Evolutionary conservation across 139 green algal genomes (phyloP), one percentile per base, ranked within the genome.

Genomic region (Protoeuglena noctilucae): DNA sequence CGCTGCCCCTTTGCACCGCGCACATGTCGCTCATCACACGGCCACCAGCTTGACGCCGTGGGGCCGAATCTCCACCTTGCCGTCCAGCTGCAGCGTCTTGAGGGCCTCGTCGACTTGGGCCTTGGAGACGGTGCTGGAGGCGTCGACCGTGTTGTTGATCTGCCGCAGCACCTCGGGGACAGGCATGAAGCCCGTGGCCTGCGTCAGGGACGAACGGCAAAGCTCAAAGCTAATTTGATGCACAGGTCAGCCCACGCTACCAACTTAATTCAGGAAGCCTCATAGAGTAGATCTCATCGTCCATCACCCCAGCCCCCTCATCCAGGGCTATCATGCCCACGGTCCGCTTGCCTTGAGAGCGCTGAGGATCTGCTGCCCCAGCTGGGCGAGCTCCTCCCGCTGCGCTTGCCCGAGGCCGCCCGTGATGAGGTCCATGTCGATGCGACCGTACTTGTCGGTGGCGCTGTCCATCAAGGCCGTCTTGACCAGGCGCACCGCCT

Each of bases 391-490:
- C 31, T 22, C 17, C 17, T 46, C 16, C 18, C 54, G 21, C 4
- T 7, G 24, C 18, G 21, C 28, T 16, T 26, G 51, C 12, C 40
- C 19, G 14, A 49, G 43, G 22, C 61, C 66, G 22, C 53, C 73
- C 23, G 52, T 56, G 48, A 83, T 73, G 12, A 68, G 46, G 56
- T 83, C 79, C 74, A 87, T 82, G 65, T 85, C 77, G 52, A 87
- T 79, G 47, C 66, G 62, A 17, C 83, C 83, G 25, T 83, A 90
- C 16, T 27, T 62, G 57, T 93, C 83, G 5, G 74, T 81, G 18
- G 72, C 75, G 16, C 69, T 57, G 65, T 85, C 75, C 66, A 86
- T 80, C 77, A 93, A 71, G 18, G 81, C 79, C 40, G 78, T 73
- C 55, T 78, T 63, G 65, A 82, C 67, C 19, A 89, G 66, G n/a